Base-by-base conservation (phyloP, 306 rosid genomes). In the Pueraria montana region DNA sequence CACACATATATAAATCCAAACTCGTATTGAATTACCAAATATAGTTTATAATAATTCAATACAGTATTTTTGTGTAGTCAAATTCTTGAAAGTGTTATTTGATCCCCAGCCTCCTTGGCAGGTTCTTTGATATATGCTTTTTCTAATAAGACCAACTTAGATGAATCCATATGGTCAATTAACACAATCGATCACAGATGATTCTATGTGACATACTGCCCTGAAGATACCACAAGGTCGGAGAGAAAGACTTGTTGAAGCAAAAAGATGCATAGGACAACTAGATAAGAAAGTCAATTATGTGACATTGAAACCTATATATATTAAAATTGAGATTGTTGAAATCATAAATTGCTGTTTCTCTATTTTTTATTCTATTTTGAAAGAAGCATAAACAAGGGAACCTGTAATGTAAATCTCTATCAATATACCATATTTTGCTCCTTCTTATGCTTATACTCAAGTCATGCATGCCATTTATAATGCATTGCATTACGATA, bases 341-440 rank as follows among this genome's bases (percentile, higher is more conserved):
- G 8, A 53, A 66, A 43, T 42, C 52, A 55, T 13, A 42, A 24
- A 45, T 26, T 26, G 5, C 16, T n/a, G 18, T 65, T 26, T 8
- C 14, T 18, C 13, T 53, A 27, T 20, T 8, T 20, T 18, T 9
- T 53, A 27, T 20, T 9, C 21, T 27, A 18, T 66, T 65, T 64
- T 8, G 50, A 24, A 76, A 56, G 72, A 75, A 55, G 53, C 14
- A 21, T 82, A 24, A 66, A 40, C 36, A 18, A 42, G 55, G 64
- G 30, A 24, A 40, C 26, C 67, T 75, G 55, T 53, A 68, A 42
- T 43, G 24, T 10, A 21, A 30, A 69, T 82, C 20, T 3, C 27
- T 45, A 65, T 24, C 36, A 80, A 4, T 30, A 48, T 48, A 70
- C 30, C 18, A 16, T 73, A 7, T 21, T 56, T 18, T 0, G 23